Percentiles rank a stretch among this genome's conserved stretches.
These are phyloP conservation scores for Kwoniella botswanensis DNA, from an alignment of 768 basidiomycete genomes.

Conservation along the genomic window DNA sequence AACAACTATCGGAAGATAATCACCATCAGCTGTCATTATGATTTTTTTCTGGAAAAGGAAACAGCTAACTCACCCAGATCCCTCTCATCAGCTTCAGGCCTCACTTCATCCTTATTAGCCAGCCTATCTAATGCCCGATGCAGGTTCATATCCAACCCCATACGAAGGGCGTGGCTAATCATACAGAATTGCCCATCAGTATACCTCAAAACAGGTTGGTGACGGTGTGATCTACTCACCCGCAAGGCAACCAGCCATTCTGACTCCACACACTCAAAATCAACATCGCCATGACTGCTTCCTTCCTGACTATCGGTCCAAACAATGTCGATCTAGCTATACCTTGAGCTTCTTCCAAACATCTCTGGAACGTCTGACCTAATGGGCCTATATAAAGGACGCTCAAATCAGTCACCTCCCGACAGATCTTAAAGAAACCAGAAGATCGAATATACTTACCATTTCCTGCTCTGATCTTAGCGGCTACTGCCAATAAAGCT, in stretches of 20 bases:
- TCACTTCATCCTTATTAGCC: conserved; percentile 65
- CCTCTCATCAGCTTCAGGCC: conserved; percentile 79
- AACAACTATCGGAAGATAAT: conserved; percentile 65
- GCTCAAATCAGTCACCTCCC: background rate
- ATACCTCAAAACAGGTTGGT: background rate
- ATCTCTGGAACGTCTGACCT: conserved; percentile 83
- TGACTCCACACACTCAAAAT: conserved; percentile 91
- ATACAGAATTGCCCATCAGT: background rate
- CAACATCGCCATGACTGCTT: conserved; percentile 90
- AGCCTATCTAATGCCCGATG: conserved; percentile 92
- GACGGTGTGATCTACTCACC: conserved; percentile 53
- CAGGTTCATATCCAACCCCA: conserved; percentile 91
- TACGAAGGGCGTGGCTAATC: conserved; percentile 81
- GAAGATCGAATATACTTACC: conserved; percentile 58
- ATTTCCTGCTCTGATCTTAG: conserved; percentile 88
- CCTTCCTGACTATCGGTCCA: conserved; percentile 89
- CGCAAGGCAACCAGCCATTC: conserved; percentile 92
- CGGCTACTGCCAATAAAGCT: conserved; percentile 80
- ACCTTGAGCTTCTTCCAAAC: conserved; percentile 92
- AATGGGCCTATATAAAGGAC: conserved; percentile 61
- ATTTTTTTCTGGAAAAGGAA: background rate
- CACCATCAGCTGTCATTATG: background rate
- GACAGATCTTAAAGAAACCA: background rate
- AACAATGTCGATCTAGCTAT: conserved; percentile 93
- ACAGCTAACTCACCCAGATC: conserved; percentile 69